phyloP scores from a whole-genome alignment of 768 basidiomycete genomes.

The Lactarius psammicola region DNA sequence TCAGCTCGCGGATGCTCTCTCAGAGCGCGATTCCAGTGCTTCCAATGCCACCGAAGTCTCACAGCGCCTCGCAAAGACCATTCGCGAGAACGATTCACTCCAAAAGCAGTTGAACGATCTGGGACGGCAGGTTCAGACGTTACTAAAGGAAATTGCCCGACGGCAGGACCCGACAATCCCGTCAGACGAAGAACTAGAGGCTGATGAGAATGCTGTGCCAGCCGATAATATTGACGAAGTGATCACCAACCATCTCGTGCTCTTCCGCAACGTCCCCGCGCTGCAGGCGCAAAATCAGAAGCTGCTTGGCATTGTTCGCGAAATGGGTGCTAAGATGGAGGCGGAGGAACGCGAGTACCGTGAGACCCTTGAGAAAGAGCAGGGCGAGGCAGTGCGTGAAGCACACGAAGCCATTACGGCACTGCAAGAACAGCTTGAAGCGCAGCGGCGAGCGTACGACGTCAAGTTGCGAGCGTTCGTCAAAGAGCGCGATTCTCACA shows the following conservation, averaged over 20 bases:
- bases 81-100: constrained; percentile 26
- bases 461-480: constrained; percentile 74
- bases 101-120: constrained; percentile 29
- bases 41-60: constrained; percentile 54
- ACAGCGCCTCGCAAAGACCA: constrained; percentile 26
- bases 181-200: constrained; percentile 57
- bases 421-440: constrained; percentile 73
- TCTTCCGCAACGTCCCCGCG: constrained; percentile 74
- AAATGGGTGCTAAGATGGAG: constrained; percentile 84
- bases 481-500: constrained; percentile 86
- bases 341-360: constrained; percentile 75
- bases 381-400: constrained; percentile 77
- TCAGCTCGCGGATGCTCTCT: constrained; percentile 71
- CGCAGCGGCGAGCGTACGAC: constrained; percentile 69
- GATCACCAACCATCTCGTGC: constrained; percentile 85
- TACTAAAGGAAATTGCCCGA: constrained; percentile 79
- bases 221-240: constrained; percentile 68
- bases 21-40: constrained; percentile 69
- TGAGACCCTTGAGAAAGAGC: constrained; percentile 67
- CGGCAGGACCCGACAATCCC: constrained; percentile 81
- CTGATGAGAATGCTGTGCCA: constrained; percentile 44
- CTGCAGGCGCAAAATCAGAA: constrained; percentile 94
- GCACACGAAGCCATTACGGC: constrained; percentile 85
- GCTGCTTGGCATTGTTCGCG: constrained; percentile 77
- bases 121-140: constrained; percentile 66